Evolutionary conservation across 148 eudicot genomes (phyloP).

Genomic region (Vaccinium darrowii): DNA sequence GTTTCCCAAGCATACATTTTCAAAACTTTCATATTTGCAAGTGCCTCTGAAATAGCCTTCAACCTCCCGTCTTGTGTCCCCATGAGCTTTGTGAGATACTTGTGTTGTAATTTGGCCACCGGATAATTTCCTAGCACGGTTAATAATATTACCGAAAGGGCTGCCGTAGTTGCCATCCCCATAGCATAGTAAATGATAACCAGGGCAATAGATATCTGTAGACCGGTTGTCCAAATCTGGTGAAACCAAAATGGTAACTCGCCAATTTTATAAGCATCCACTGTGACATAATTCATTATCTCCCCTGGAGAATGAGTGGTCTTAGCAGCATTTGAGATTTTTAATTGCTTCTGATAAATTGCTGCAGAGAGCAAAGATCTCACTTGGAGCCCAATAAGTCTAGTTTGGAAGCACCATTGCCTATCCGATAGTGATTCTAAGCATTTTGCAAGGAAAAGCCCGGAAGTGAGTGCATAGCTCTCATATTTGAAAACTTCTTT

Average conservation of each 20-base stretch:
- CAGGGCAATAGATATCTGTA: slow-evolving; percentile 55
- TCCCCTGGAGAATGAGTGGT: slow-evolving; percentile 70
- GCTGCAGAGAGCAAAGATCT: slow-evolving; percentile 76
- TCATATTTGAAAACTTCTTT: slow-evolving; percentile 54
- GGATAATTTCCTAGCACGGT: slow-evolving; percentile 65
- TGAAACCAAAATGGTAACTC: slow-evolving; percentile 84
- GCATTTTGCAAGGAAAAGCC: slow-evolving; percentile 56
- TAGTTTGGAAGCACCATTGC: slow-evolving; percentile 70
- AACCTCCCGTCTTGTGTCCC: slow-evolving; percentile 52
- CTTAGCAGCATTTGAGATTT: slow-evolving; percentile 68
- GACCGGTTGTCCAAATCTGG: slow-evolving; percentile 55
- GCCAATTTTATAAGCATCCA: slow-evolving; percentile 68
- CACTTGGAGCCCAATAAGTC: slow-evolving; percentile 68
- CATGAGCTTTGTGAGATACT: slow-evolving; percentile 52
- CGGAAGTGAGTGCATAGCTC: slow-evolving; percentile 55
- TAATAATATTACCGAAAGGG: slow-evolving; percentile 44
- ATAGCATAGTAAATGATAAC: slow-evolving; percentile 34
- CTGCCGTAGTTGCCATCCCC: slow-evolving; percentile 46
- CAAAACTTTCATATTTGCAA: slow-evolving; percentile 79
- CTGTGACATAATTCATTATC: slow-evolving; percentile 63
- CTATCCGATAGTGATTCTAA: slow-evolving; percentile 71
- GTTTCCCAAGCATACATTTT: slow-evolving; percentile 91
- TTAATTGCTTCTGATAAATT: slow-evolving; percentile 70
- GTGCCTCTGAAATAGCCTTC: slow-evolving; percentile 53
- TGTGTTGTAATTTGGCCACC: slow-evolving; percentile 45